These are phyloP conservation scores for Dendrobium huoshanense DNA, from an alignment of 106 monocot species.

Conservation along the genomic window DNA sequence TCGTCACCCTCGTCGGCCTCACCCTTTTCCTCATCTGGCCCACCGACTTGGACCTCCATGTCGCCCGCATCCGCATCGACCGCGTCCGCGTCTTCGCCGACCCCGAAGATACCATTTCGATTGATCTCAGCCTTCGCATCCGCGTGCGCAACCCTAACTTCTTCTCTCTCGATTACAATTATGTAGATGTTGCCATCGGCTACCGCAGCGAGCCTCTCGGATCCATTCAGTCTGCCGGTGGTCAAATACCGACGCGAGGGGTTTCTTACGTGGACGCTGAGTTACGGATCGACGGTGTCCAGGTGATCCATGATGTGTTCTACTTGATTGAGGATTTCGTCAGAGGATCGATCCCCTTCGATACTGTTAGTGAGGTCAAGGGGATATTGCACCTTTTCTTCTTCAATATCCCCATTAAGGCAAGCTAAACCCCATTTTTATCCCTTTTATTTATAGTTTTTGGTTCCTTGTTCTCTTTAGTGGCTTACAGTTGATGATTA, in stretches of 20 bases:
- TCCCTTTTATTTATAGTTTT: not conserved
- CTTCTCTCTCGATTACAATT: slow-evolving; percentile 54
- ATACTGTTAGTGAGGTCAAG: slow-evolving; percentile 60
- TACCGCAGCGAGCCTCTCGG: slow-evolving; percentile 67
- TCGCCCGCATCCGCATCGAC: slow-evolving; percentile 48
- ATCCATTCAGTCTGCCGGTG: slow-evolving; percentile 37
- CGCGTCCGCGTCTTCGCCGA: slow-evolving; percentile 30
- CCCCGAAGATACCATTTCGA: slow-evolving; percentile 25
- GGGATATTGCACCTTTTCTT: slow-evolving; percentile 49
- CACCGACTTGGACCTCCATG: slow-evolving; percentile 44
- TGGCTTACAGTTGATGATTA: no score
- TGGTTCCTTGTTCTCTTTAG: no score
- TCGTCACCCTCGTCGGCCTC: slow-evolving; percentile 17
- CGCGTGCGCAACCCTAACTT: slow-evolving; percentile 63
- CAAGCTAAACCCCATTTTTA: not conserved
- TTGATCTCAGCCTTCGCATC: slow-evolving; percentile 41
- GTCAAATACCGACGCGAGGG: slow-evolving; percentile 49
- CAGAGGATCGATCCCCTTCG: slow-evolving; percentile 50
- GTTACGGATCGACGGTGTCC: slow-evolving; percentile 50
- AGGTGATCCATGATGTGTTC: slow-evolving; percentile 42
- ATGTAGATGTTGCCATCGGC: slow-evolving; percentile 31
- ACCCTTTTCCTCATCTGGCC: slow-evolving; percentile 62
- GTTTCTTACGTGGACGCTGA: slow-evolving; percentile 68
- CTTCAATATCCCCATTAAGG: slow-evolving; percentile 58
- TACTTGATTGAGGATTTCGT: slow-evolving; percentile 74